phyloP scores from a whole-genome alignment of 192 early-diverging fungal genomes.

The Backusella mclennaniae region DNA sequence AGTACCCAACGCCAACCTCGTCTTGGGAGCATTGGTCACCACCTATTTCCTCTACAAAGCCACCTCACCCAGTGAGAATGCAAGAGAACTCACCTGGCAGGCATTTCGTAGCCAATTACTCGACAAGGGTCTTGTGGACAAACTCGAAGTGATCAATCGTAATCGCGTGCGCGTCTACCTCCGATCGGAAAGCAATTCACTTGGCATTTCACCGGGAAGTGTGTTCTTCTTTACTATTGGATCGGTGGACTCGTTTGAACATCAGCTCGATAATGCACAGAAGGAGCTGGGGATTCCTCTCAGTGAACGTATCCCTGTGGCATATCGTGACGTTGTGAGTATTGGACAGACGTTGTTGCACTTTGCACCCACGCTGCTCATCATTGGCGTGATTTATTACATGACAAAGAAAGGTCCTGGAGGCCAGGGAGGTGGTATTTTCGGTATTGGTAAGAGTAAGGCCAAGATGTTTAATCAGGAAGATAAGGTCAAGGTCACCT shows the following conservation, averaged over 20 bases:
- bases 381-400: conserved; percentile 86
- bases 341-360: conserved; percentile 76
- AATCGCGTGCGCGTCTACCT: conserved; percentile 78
- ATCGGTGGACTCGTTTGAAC: conserved; percentile 94
- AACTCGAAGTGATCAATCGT: conserved; percentile 86
- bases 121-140: conserved; percentile 89
- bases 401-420: conserved; percentile 78
- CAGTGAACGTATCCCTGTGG: conserved; percentile 88
- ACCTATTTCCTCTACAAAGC: conserved; percentile 48
- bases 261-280: conserved; percentile 85
- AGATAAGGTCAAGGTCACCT: conserved; percentile 92
- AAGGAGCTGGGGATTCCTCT: conserved; percentile 85
- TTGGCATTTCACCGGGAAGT: not conserved
- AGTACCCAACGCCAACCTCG: conserved; percentile 34
- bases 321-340: conserved; percentile 80
- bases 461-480: conserved; percentile 98
- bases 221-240: conserved; percentile 87
- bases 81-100: conserved; percentile 83
- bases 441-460: conserved; percentile 94
- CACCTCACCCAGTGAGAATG: conserved; percentile 36
- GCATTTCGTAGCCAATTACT: conserved; percentile 84
- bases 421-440: conserved; percentile 60
- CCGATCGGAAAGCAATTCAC: conserved; percentile 55
- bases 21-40: conserved; percentile 39
- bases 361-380: conserved; percentile 88